A percentile compares a stretch with the other conserved stretches of the same genome.
Evolutionary conservation across 805 yeast species (phyloP).

Genomic region (Groenewaldozyma tartarivorans): DNA sequence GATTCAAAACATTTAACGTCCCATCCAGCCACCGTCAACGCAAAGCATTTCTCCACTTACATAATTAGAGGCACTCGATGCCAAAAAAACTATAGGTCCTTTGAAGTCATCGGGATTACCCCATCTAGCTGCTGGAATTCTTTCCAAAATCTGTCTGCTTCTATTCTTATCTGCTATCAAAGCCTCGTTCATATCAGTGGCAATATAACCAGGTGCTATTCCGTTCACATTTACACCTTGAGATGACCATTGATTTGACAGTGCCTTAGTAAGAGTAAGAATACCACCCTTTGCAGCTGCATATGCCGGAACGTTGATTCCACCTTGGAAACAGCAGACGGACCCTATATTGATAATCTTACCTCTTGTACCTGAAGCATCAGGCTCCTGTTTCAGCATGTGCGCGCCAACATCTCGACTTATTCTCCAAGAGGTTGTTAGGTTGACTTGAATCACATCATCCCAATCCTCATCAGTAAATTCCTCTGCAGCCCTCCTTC

Average conservation of each 20-base stretch:
- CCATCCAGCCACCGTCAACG: slow-evolving; percentile 59
- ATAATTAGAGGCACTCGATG: slow-evolving; percentile 62
- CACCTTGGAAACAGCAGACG: slow-evolving; percentile 34
- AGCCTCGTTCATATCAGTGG: slow-evolving; percentile 49
- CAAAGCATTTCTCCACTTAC: slow-evolving; percentile 75
- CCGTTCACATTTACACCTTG: slow-evolving; percentile 55
- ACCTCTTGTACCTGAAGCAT: slow-evolving; percentile 24
- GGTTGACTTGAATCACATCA: slow-evolving; percentile 33
- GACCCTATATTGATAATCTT: slow-evolving; percentile 37
- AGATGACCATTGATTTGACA: slow-evolving; percentile 37
- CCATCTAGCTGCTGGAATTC: slow-evolving; percentile 69
- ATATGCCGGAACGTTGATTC: slow-evolving; percentile 33
- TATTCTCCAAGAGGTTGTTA: slow-evolving; percentile 30
- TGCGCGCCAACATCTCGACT: slow-evolving; percentile 31
- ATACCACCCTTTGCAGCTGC: slow-evolving; percentile 35
- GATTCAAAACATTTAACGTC: not conserved
- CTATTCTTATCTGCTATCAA: slow-evolving; percentile 37
- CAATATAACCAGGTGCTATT: slow-evolving; percentile 67
- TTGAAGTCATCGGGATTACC: slow-evolving; percentile 76
- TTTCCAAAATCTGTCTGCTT: slow-evolving; percentile 35
- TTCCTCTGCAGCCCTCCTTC: slow-evolving; percentile 26
- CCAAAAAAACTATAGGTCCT: slow-evolving; percentile 64
- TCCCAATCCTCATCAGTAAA: slow-evolving; percentile 32
- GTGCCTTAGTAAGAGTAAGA: slow-evolving; percentile 28
- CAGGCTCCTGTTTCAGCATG: slow-evolving; percentile 23